Base-by-base conservation (phyloP, 495 filamentous ascomycete species). In the Tuber brumale region DNA sequence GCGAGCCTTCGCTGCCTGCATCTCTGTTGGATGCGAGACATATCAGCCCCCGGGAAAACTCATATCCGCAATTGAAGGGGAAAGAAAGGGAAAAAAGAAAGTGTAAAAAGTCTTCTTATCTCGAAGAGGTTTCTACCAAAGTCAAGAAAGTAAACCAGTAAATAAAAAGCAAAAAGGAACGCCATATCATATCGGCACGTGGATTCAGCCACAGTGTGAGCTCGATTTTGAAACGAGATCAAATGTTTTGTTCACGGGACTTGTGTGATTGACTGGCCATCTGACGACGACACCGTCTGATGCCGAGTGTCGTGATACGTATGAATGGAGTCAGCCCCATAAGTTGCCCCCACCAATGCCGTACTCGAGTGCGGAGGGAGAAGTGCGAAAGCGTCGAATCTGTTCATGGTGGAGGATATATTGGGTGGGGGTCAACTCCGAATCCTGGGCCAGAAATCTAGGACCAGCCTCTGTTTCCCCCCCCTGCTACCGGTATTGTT, bases 111-210 rank as follows among this genome's bases (percentile, higher is more conserved):
- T 39, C 37, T 39, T 39, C 37, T 39, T 39, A 39, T 39, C 37
- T 39, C 37, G 66, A 12, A 43, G 41, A 74, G 74, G 9, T 57
- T n/a, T 57, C 48, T 57, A 12, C 48, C 48, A 57, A 27, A 27
- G 23, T 57, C 21, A 19, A 46, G 74, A 70, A 42, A 70, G 57
- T 73, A 77, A 71, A 23, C 1, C 6, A 23, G 21, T 23, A 21
- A 48, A 48, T 21, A 7, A 41, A 61, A 42, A 70, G 45, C 44
- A 72, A 78, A 76, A 35, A 35, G 57, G 12, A 18, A 35, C 27
- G 35, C 57, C 57, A 18, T 35, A 66, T 35, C 57, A 18, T 35
- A 66, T 35, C 57, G 57, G 27, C 27, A 66, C 57, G 27, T 66
- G 27, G n/a, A 27, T 66, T 19, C 57, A 35, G 57, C 57, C 57